phyloP scores from a whole-genome alignment of 345 rosid species.

The Melaleuca alternifolia region DNA sequence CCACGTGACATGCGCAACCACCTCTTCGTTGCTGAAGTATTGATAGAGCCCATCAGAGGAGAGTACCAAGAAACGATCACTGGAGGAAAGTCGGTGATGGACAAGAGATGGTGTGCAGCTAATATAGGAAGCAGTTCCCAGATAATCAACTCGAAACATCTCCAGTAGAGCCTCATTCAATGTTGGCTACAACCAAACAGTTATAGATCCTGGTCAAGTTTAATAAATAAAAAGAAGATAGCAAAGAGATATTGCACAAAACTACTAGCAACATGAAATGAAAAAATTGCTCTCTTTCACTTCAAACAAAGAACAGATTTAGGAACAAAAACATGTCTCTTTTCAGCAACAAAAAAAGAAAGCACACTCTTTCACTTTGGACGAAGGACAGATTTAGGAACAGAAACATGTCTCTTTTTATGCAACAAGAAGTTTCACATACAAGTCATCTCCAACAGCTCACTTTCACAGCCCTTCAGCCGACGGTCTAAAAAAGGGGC shows the following conservation, averaged over 20 bases:
- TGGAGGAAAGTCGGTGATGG: constrained; percentile 83
- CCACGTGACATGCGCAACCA: constrained; percentile 94
- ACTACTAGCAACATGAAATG: not conserved
- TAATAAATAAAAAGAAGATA: not conserved
- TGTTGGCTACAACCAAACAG: constrained; percentile 47
- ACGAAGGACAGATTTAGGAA: not conserved
- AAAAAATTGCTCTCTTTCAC: not conserved
- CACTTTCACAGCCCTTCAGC: not conserved
- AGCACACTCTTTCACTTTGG: too few relatives aligned
- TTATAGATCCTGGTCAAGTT: not conserved
- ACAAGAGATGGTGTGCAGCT: constrained; percentile 65
- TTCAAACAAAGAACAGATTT: not conserved
- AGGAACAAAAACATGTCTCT: not conserved
- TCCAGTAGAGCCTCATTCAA: constrained; percentile 83
- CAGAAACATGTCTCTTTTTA: not conserved
- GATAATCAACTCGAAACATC: constrained; percentile 61
- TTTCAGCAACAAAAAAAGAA: not conserved
- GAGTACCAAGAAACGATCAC: constrained; percentile 81
- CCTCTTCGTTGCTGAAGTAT: constrained; percentile 93
- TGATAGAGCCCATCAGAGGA: constrained; percentile 94
- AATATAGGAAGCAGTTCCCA: constrained; percentile 68
- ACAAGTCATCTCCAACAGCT: not conserved
- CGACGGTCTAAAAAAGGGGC: not conserved
- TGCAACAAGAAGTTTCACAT: not conserved
- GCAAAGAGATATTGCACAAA: not conserved